These are phyloP conservation scores for Podospora sp. DNA, from an alignment of 495 filamentous ascomycete species.

Conservation along the genomic window DNA sequence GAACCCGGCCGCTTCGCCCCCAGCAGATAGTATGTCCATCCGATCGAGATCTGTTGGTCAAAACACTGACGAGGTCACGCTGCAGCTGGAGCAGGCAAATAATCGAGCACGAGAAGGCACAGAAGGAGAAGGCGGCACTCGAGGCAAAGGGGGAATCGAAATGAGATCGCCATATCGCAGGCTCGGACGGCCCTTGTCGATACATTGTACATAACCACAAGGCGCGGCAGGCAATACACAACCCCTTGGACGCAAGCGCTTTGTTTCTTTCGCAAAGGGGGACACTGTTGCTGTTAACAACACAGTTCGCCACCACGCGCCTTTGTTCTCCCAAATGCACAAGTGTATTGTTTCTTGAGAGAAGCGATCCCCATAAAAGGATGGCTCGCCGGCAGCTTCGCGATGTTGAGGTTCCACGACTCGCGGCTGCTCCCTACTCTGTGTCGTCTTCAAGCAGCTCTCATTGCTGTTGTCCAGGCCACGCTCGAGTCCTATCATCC, in stretches of 20 bases:
- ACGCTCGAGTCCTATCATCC: no score
- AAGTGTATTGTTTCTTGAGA: no score
- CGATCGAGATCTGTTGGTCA: background rate
- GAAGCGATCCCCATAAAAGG: no score
- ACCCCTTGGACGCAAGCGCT: background rate
- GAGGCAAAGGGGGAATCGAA: conserved; percentile 11
- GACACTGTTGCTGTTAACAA: background rate
- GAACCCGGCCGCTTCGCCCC: conserved; percentile 88
- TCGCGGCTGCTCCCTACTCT: no score
- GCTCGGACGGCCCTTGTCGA: background rate
- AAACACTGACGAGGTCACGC: conserved; percentile 17
- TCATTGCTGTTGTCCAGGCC: no score
- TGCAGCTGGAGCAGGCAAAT: conserved; percentile 90
- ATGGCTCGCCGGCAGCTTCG: no score
- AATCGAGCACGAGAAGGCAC: conserved; percentile 77
- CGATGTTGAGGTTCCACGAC: no score
- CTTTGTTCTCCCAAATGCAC: no score
- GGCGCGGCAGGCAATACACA: background rate
- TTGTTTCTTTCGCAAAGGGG: background rate
- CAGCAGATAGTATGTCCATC: conserved; percentile 81
- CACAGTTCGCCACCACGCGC: background rate
- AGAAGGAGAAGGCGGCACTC: conserved; percentile 50
- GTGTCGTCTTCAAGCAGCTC: no score
- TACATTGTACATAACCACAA: background rate
- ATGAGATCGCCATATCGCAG: background rate